Conservation (phyloP, 139 green algal genomes). For the Chlorella sp. region DNA sequence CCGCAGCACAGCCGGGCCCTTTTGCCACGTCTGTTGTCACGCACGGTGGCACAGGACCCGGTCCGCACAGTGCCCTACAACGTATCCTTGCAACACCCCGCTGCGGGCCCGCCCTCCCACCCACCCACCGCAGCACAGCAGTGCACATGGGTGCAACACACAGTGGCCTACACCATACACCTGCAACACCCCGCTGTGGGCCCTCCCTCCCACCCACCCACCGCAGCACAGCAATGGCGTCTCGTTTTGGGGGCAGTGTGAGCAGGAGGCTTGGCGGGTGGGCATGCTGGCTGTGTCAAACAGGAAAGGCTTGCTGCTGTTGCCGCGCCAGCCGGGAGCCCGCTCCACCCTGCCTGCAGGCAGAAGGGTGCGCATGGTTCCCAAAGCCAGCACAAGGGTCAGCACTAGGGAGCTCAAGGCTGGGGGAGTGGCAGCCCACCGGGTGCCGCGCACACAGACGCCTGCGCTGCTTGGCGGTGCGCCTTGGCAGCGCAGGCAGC, state of each 20-base stretch:
- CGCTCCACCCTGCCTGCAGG: conserved; percentile 8
- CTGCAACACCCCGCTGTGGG: background rate
- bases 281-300: conserved; percentile 22
- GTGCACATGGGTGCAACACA: too few relatives aligned
- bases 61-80: too few relatives aligned
- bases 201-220: background rate
- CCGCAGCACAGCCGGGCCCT: too few relatives aligned
- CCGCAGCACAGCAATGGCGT: conserved; percentile 32
- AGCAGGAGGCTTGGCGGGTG: background rate
- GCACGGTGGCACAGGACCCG: too few relatives aligned
- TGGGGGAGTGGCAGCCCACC: too few relatives aligned
- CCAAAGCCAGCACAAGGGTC: background rate
- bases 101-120: too few relatives aligned
- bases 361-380: background rate
- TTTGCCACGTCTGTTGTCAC: too few relatives aligned
- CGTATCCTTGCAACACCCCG: too few relatives aligned
- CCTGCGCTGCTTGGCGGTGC: background rate
- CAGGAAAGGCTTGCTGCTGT: conserved; percentile 9
- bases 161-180: too few relatives aligned
- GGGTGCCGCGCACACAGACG: background rate
- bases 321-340: background rate
- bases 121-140: too few relatives aligned
- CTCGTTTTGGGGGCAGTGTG: conserved; percentile 1
- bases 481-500: background rate
- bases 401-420: too few relatives aligned